Evolutionary conservation across 2,329 filamentous ascomycete species (phyloP).

Genomic region (Colletotrichum euphorbiae): DNA sequence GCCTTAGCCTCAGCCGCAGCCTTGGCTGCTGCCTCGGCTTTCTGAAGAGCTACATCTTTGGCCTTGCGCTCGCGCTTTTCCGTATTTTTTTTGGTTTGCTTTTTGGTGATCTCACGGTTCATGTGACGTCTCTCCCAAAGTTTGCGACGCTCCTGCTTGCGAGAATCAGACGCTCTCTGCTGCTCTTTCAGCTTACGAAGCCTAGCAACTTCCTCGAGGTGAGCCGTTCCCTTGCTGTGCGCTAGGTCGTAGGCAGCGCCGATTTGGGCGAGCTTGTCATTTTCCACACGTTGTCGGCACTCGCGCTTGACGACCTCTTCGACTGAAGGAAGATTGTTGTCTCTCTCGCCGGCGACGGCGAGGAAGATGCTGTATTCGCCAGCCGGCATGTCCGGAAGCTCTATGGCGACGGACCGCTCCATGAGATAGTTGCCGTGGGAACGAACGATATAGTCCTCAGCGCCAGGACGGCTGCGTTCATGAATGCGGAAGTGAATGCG

Average conservation of each 20-base stretch:
- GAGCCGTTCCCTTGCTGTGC: conserved; percentile 66
- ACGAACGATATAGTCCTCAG: conserved; percentile 70
- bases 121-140: conserved; percentile 63
- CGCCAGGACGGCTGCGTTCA: conserved; percentile 59
- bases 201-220: conserved; percentile 62
- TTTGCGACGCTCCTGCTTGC: conserved; percentile 58
- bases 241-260: conserved; percentile 70
- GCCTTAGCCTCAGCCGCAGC: conserved; percentile 42
- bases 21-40: conserved; percentile 41
- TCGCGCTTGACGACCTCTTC: conserved; percentile 69
- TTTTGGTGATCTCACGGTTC: conserved; percentile 55
- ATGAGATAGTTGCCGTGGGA: conserved; percentile 70
- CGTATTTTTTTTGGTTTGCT: conserved; percentile 53
- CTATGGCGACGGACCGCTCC: conserved; percentile 68
- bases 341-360: conserved; percentile 63
- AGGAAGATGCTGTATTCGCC: conserved; percentile 69
- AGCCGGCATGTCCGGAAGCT: conserved; percentile 65
- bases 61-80: conserved; percentile 49
- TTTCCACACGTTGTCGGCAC: conserved; percentile 59
- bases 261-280: conserved; percentile 69
- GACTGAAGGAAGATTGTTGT: conserved; percentile 56
- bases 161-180: conserved; percentile 60
- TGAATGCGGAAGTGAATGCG: conserved; percentile 64
- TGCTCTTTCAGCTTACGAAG: conserved; percentile 62
- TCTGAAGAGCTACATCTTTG: background rate